Evolutionary conservation across 106 monocot species (phyloP), one percentile per base, ranked within the genome.

Genomic region (Dioscorea zingiberensis): DNA sequence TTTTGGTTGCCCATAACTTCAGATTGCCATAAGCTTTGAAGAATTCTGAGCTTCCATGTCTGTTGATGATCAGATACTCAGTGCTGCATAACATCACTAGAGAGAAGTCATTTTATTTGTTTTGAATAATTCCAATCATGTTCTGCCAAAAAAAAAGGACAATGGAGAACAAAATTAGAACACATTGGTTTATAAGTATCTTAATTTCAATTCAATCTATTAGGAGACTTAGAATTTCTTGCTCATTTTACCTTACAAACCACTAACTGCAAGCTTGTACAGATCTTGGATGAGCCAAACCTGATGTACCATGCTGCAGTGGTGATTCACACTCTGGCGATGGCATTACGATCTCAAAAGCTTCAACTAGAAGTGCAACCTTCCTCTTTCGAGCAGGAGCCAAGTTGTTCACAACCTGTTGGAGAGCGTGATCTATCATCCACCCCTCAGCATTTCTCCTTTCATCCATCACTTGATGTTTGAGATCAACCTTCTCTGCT

Each of bases 391-490:
- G 61, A 29, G 60, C 74, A 48, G 74, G 74, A 46, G 77, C 77
- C 59, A 87, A 59, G 47, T 76, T 82, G 60, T 45, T 65, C 13
- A 87, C 84, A 3, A 66, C 73, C 62, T 60, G 67, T 65, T 61
- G 75, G 44, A 92, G 81, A 6, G 84, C 81, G 48, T 73, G 62
- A 48, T 92, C 87, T 38, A 87, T 51, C 87, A 87, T 87, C 87
- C 86, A 92, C 59, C 76, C 87, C 75, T 92, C 87, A 2, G 81
- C 64, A 56, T 71, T 76, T 68, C 77, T 92, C 58, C 82, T 84
- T 19, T 84, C 87, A 21, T 76, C 78, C 67, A 72, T 74, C 46
- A 27, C 54, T 64, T 79, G 81, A 57, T 87, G 84, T 71, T 67
- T 81, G 71, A 92, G 87, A 60, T 78, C 71, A 21, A 91, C 78